A percentile compares a stretch with the other conserved stretches of the same genome.
Evolutionary conservation across 257 asterid genomes (phyloP).

Genomic region (Gentiana straminea): DNA sequence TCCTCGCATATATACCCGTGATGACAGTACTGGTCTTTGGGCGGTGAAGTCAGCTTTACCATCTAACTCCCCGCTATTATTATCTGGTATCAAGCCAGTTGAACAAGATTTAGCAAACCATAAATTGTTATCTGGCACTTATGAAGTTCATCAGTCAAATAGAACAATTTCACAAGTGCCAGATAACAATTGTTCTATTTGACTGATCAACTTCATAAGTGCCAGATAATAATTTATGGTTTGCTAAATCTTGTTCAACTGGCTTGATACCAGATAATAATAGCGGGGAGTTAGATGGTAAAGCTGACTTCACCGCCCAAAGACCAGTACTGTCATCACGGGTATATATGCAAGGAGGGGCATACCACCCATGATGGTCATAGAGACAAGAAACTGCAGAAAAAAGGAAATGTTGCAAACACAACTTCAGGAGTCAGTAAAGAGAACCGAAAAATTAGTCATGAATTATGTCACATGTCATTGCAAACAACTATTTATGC

Average conservation of each 20-base stretch:
- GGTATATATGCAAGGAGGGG: conserved; percentile 76
- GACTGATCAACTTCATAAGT: conserved; percentile 29
- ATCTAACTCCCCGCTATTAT: conserved; percentile 40
- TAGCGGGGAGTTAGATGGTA: conserved; percentile 53
- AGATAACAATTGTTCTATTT: conserved; percentile 37
- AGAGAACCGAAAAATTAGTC: not conserved
- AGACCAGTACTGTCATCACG: conserved; percentile 87
- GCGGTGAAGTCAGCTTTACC: conserved; percentile 59
- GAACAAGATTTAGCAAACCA: conserved; percentile 33
- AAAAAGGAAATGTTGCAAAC: conserved; percentile 1
- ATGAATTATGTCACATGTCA: not conserved
- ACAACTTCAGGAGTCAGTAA: not conserved
- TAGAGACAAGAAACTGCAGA: conserved; percentile 84
- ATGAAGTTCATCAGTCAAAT: conserved; percentile 41
- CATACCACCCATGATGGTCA: conserved; percentile 99
- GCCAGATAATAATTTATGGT: conserved; percentile 6
- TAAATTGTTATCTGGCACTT: too few relatives aligned
- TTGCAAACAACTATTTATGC: too few relatives aligned
- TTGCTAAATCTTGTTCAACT: conserved; percentile 29
- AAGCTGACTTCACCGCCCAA: conserved; percentile 67
- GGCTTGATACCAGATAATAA: conserved; percentile 25
- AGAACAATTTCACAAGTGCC: conserved; percentile 51
- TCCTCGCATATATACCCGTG: conserved; percentile 78
- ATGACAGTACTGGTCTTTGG: conserved; percentile 92
- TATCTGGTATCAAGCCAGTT: conserved; percentile 23